phyloP scores from a whole-genome alignment of 1,284 basidiomycete genomes.

The Leccinum pachyderme region DNA sequence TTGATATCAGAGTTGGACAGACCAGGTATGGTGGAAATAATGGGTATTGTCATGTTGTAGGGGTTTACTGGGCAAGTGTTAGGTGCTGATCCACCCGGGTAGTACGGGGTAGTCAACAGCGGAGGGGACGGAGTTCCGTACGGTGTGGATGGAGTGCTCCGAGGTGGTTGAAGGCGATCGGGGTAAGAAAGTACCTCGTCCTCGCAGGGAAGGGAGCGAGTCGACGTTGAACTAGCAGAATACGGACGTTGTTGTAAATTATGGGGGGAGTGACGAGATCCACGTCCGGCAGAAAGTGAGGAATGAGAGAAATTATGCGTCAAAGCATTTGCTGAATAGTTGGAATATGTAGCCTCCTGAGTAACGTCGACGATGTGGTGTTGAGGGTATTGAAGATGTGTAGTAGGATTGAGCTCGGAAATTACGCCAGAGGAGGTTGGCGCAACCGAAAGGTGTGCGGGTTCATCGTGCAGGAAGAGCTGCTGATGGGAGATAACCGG shows the following conservation, averaged over 20 bases:
- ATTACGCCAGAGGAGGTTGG: slow-evolving; percentile 10
- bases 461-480: slow-evolving; percentile 11
- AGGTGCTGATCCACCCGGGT: slow-evolving; percentile 27
- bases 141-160: slow-evolving; percentile 7
- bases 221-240: slow-evolving; percentile 23
- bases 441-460: slow-evolving; percentile 10
- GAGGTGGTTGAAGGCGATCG: slow-evolving; percentile 5
- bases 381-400: slow-evolving; percentile 20
- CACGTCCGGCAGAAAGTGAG: slow-evolving; percentile 9
- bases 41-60: slow-evolving; percentile 12
- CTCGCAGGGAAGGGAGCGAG: slow-evolving; percentile 14
- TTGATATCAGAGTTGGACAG: slow-evolving; percentile 10
- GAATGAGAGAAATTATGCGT: slow-evolving; percentile 14
- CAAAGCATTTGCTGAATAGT: slow-evolving; percentile 10
- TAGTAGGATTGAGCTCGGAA: slow-evolving; percentile 8
- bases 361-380: slow-evolving; percentile 6
- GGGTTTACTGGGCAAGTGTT: slow-evolving; percentile 6
- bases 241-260: slow-evolving; percentile 20
- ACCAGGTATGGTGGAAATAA: slow-evolving; percentile 18
- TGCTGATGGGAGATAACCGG: slow-evolving; percentile 9
- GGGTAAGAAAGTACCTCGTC: slow-evolving; percentile 13
- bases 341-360: slow-evolving; percentile 21
- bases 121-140: slow-evolving; percentile 32
- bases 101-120: slow-evolving; percentile 37
- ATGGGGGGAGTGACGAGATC: slow-evolving; percentile 11